phyloP scores from a whole-genome alignment of 2,329 filamentous ascomycete genomes.

The Aspergillus aculeatus region DNA sequence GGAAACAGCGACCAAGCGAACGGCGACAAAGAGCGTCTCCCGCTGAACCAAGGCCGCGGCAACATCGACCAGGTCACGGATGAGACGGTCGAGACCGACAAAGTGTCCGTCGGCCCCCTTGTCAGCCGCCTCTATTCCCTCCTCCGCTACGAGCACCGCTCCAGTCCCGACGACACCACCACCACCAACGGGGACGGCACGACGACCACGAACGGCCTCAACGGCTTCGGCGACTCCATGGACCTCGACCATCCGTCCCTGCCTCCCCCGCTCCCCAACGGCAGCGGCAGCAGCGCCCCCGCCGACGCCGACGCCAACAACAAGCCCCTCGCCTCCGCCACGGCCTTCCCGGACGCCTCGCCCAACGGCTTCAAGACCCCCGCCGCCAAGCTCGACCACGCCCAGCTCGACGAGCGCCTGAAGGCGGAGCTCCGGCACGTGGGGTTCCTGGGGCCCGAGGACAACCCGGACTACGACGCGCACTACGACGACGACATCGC shows the following conservation, averaged over 20 bases:
- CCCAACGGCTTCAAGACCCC: slow-evolving; percentile 77
- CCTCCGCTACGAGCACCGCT: slow-evolving; percentile 69
- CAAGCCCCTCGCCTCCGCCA: slow-evolving; percentile 63
- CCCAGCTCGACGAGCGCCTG: slow-evolving; percentile 82
- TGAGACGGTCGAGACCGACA: slow-evolving; percentile 80
- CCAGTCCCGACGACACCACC: slow-evolving; percentile 53
- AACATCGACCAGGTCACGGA: slow-evolving; percentile 85
- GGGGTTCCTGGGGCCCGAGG: slow-evolving; percentile 73
- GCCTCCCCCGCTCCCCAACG: not conserved
- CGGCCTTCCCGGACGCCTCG: slow-evolving; percentile 74
- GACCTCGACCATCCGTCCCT: slow-evolving; percentile 44
- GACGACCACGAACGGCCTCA: slow-evolving; percentile 49
- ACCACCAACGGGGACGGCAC: slow-evolving; percentile 54
- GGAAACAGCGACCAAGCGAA: slow-evolving; percentile 69
- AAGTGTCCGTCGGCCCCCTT: slow-evolving; percentile 84
- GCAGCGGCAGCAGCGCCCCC: slow-evolving; percentile 22
- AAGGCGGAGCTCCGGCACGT: slow-evolving; percentile 89
- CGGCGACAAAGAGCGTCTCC: slow-evolving; percentile 63
- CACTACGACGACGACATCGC: slow-evolving; percentile 94
- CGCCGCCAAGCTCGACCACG: slow-evolving; percentile 76
- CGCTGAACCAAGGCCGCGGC: slow-evolving; percentile 79
- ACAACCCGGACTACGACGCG: slow-evolving; percentile 75
- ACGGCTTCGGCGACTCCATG: slow-evolving; percentile 49
- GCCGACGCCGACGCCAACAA: slow-evolving; percentile 20
- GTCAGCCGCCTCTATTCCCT: slow-evolving; percentile 76